phyloP scores from a whole-genome alignment of 2,329 filamentous ascomycete genomes.

The Seiridium unicorne region DNA sequence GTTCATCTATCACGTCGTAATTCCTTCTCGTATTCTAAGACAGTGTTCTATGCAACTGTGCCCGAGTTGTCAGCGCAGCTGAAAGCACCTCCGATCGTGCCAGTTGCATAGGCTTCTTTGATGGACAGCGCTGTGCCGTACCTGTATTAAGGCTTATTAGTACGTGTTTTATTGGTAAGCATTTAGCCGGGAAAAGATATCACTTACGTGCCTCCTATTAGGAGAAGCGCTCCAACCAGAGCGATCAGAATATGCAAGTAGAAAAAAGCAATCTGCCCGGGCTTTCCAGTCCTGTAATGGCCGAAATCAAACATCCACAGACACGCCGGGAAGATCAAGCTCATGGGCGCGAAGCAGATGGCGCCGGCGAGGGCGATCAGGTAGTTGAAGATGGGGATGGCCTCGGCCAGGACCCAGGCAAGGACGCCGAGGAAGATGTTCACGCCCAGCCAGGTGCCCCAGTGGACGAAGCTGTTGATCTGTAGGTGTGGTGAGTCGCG shows the following conservation, averaged over 20 bases:
- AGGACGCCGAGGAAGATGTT: slow-evolving; percentile 14
- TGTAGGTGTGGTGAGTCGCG: slow-evolving; percentile 26
- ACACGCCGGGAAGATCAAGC: slow-evolving; percentile 5
- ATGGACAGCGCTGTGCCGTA: slow-evolving; percentile 16
- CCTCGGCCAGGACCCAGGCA: slow-evolving; percentile 10
- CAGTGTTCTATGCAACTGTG: background rate
- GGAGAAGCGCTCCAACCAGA: slow-evolving; percentile 13
- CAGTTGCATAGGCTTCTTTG: slow-evolving; percentile 15
- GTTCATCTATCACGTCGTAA: too few relatives aligned
- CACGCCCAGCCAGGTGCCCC: slow-evolving; percentile 26
- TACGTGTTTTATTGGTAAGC: background rate
- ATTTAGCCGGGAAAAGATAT: background rate
- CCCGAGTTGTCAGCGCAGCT: slow-evolving; percentile 18
- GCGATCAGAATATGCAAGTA: slow-evolving; percentile 14
- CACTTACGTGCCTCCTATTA: slow-evolving; percentile 15
- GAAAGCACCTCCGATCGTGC: slow-evolving; percentile 16
- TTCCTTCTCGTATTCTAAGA: too few relatives aligned
- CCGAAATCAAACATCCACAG: slow-evolving; percentile 10
- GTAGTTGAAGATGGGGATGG: slow-evolving; percentile 14
- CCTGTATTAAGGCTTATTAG: background rate
- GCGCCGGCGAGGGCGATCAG: slow-evolving; percentile 10
- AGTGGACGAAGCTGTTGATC: slow-evolving; percentile 24
- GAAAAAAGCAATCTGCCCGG: slow-evolving; percentile 9
- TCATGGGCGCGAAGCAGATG: slow-evolving; percentile 13
- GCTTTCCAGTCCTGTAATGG: slow-evolving; percentile 3